phyloP scores from a whole-genome alignment of 768 basidiomycete genomes.

The Gloeopeniophorella convolvens region DNA sequence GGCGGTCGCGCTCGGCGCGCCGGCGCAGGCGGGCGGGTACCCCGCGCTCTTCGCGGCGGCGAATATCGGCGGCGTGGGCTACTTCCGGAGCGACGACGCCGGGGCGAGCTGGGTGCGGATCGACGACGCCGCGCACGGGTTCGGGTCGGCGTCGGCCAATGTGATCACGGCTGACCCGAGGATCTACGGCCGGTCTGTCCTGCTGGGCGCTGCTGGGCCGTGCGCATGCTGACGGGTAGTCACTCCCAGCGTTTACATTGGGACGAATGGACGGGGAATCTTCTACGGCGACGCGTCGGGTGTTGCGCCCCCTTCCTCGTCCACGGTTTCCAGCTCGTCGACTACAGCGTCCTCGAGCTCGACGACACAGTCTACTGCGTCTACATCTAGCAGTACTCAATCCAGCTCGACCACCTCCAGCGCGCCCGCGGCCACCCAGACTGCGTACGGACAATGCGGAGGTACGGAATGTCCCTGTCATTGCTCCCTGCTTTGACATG shows the following conservation, averaged over 20 bases:
- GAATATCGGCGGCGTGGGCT: slow-evolving; percentile 42
- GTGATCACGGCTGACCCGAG: slow-evolving; percentile 46
- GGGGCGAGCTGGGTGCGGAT: slow-evolving; percentile 55
- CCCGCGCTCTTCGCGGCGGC: slow-evolving; percentile 53
- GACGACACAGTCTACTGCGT: too few species aligned
- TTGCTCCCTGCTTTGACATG: background rate
- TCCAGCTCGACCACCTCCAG: slow-evolving; percentile 23
- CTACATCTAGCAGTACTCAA: too few species aligned
- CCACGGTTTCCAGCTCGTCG: slow-evolving; percentile 23
- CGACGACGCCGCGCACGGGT: slow-evolving; percentile 51
- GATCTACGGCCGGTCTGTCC: slow-evolving; percentile 45
- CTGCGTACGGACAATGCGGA: slow-evolving; percentile 40
- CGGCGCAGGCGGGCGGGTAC: slow-evolving; percentile 38
- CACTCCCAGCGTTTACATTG: slow-evolving; percentile 49
- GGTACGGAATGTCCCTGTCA: slow-evolving; percentile 21
- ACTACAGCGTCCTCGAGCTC: slow-evolving; percentile 19
- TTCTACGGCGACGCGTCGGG: slow-evolving; percentile 36
- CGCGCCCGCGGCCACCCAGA: slow-evolving; percentile 8
- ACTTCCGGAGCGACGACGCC: slow-evolving; percentile 50
- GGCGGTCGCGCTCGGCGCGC: slow-evolving; percentile 53
- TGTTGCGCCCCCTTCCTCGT: slow-evolving; percentile 17
- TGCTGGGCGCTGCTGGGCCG: background rate
- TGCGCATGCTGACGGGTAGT: too few species aligned
- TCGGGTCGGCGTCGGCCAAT: slow-evolving; percentile 44
- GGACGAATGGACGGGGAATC: slow-evolving; percentile 52